Evolutionary conservation across 495 filamentous ascomycete species (phyloP).

Genomic region (Xylaria cubensis): DNA sequence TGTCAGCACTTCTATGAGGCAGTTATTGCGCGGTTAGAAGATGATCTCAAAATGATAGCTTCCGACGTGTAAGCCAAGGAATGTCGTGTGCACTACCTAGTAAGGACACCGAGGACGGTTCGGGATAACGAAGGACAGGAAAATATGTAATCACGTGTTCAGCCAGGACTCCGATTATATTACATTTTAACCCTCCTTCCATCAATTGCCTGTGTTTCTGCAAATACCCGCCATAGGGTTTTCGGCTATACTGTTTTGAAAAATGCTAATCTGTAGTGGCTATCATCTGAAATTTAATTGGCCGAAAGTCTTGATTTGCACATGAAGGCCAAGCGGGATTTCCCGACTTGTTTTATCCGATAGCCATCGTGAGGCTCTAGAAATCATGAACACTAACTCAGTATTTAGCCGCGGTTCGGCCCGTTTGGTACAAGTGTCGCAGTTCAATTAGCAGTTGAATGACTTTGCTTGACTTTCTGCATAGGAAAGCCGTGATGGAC

Average conservation of each 20-base stretch:
- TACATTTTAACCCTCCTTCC: background rate
- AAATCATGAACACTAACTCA: background rate
- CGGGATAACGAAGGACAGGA: background rate
- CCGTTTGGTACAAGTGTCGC: background rate
- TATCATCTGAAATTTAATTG: background rate
- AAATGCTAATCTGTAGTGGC: background rate
- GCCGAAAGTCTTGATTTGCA: background rate
- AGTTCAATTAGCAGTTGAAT: background rate
- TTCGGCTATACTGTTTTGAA: background rate
- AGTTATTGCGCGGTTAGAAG: conserved; percentile 24
- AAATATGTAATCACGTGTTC: background rate
- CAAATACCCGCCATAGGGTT: background rate
- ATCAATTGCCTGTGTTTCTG: background rate
- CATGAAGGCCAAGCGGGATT: background rate
- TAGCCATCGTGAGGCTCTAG: background rate
- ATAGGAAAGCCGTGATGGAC: background rate
- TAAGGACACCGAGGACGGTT: background rate
- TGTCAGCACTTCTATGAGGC: conserved; percentile 27
- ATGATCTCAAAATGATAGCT: conserved; percentile 19
- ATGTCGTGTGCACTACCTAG: background rate
- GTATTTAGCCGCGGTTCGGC: conserved; percentile 11
- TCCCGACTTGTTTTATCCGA: background rate
- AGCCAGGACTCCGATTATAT: background rate
- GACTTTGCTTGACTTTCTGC: background rate
- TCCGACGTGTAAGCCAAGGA: background rate